Evolutionary conservation across 83 land plant genomes (phyloP), one percentile per base, ranked within the genome.

Genomic region (Diphasiastrum complanatum): DNA sequence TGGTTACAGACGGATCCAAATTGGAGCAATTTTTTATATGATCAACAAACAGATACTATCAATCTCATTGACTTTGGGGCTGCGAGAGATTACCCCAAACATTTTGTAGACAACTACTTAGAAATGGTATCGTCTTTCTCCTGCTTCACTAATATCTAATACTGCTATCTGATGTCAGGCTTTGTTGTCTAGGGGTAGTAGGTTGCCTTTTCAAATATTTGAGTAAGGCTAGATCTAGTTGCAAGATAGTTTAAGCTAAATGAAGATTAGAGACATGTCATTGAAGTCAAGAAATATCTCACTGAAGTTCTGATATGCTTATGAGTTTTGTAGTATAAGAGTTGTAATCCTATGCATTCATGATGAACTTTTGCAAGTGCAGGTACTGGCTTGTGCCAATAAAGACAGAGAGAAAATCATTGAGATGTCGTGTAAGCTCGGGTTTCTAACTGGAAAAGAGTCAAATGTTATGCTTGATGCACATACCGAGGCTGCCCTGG

Each of bases 21-120:
- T 58, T 95, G 99, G 99, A 63, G 97, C 66, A 95, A 95, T 67
- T 95, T 95, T 63, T 67, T 95, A 18, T 95, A 86, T 70, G 97
- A 95, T 50, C 85, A 84, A 53, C 61, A 60, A 1, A 75, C 77
- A 32, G 80, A 75, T 48, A 64, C 67, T 16, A 85, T 92, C 65
- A 92, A 88, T 66, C 85, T 92, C 30, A 89, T 92, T 64, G 98
- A 92, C 70, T 92, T 92, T 78, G 98, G 98, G 34, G 98, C 98
- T 65, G 91, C 96, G 53, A 76, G 87, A 10, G 85, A 79, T 1
- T 92, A 81, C 47, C 84, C 88, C 5, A 76, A 79, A 52, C 59
- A 49, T 2, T 92, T 92, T 79, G 96, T 92, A 6, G 96, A 88
- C 73, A 69, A 89, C 65, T 92, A 92, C 53, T 70, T 92, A 33